Evolutionary conservation across 495 filamentous ascomycete genomes (phyloP).

Genomic region (Penicillium pulvis): DNA sequence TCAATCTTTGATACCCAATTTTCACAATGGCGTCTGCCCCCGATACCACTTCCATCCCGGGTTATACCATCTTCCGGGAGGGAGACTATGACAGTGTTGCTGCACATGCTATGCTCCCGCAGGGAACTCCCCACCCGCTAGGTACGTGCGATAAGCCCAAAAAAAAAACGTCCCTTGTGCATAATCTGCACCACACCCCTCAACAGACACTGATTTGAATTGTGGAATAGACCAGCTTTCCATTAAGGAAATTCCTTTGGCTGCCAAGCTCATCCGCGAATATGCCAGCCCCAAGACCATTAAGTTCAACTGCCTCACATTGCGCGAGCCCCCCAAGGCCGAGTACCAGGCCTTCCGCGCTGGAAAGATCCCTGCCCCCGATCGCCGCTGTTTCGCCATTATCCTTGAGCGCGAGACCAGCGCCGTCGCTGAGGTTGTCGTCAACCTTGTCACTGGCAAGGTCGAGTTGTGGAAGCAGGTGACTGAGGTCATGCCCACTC

Average conservation of each 20-base stretch:
- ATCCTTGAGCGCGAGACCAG: constrained; percentile 31
- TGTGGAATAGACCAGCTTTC: constrained; percentile 33
- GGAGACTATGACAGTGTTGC: constrained; percentile 39
- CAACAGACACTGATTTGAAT: constrained; percentile 3
- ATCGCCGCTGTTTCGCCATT: constrained; percentile 38
- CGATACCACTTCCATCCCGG: constrained; percentile 39
- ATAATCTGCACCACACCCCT: not conserved
- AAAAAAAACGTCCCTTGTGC: not conserved
- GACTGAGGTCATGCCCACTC: constrained; percentile 77
- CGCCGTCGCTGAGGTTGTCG: constrained; percentile 71
- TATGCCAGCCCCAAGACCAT: constrained; percentile 43
- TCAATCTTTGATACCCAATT: constrained; percentile 6
- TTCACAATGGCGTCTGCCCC: constrained; percentile 35
- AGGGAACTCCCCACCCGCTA: constrained; percentile 33
- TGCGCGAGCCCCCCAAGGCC: constrained; percentile 77
- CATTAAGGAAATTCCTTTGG: constrained; percentile 35
- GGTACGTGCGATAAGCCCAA: constrained; percentile 18
- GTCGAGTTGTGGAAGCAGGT: constrained; percentile 72
- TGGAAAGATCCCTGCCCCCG: constrained; percentile 46
- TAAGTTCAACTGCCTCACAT: constrained; percentile 81
- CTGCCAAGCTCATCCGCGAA: constrained; percentile 36
- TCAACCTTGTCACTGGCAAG: constrained; percentile 67
- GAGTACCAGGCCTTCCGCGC: constrained; percentile 76
- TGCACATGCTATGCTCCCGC: constrained; percentile 33
- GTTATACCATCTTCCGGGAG: constrained; percentile 40